Conservation (phyloP, 2,329 filamentous ascomycete genomes). For the Diaporthe sp. region DNA sequence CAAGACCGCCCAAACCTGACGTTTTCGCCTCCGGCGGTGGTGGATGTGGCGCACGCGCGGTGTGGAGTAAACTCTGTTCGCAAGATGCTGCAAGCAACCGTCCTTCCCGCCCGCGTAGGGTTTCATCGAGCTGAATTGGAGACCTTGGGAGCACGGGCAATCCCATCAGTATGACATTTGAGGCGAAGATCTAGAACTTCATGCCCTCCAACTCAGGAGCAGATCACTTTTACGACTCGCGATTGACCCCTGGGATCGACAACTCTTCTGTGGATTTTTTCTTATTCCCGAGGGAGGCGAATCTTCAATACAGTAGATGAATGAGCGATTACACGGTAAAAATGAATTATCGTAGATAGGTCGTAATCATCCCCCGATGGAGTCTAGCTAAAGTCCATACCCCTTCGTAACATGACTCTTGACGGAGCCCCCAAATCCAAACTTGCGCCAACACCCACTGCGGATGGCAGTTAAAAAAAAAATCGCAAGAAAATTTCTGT, state of each 20-base stretch:
- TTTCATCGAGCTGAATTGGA: conserved; percentile 6
- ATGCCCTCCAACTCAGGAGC: conserved; percentile 5
- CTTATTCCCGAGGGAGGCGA: conserved; percentile 20
- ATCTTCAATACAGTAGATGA: conserved; percentile 1
- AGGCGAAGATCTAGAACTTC: conserved; percentile 33
- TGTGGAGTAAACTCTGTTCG: conserved; percentile 33
- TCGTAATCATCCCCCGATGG: conserved; percentile 27
- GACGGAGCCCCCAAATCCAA: background rate
- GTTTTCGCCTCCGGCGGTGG: conserved; percentile 10
- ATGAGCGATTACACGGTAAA: conserved; percentile 4
- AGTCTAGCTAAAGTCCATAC: background rate
- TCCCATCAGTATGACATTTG: conserved; percentile 13
- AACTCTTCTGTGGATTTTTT: background rate
- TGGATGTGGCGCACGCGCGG: conserved; percentile 2
- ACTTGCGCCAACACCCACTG: conserved; percentile 26
- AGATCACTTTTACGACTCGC: conserved; percentile 25
- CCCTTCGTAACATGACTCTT: conserved; percentile 24
- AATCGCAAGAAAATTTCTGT: background rate
- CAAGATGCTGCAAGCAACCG: conserved; percentile 39
- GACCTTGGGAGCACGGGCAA: background rate
- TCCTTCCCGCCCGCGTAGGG: conserved; percentile 11
- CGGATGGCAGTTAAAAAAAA: background rate
- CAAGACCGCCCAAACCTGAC: background rate
- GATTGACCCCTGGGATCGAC: conserved; percentile 1
- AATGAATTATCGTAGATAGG: conserved; percentile 20